Base-by-base conservation (phyloP, 2,329 filamentous ascomycete species). In the Colletotrichum salicis region DNA sequence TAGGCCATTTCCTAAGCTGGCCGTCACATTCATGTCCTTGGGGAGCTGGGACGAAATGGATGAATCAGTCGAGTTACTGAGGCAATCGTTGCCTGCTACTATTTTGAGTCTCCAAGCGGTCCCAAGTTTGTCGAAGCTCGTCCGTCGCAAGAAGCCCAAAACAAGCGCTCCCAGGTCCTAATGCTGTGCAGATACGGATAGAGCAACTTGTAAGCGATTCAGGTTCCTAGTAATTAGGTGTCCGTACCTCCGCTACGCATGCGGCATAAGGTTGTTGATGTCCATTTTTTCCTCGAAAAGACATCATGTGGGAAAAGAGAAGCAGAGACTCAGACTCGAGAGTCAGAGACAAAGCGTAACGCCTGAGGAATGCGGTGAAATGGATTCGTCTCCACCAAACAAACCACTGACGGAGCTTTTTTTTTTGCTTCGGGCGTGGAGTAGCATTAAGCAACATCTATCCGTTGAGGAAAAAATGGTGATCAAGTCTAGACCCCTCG, bases 301-400 rank as follows among this genome's bases (percentile, higher is more conserved):
- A 24, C 69, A 69, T 71, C 51, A 52, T 52, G 37, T 51, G 37
- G 57, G 57, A 58, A 61, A 37, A 57, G 24, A 35, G 22, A 35
- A 41, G 35, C 57, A 45, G 64, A 63, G 48, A 69, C 55, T 41
- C 37, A 41, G 37, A 41, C 37, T 41, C 37, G 24, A 35, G 22
- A 29, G 33, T 27, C 57, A 45, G 56, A 63, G 48, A 69, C 55
- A 60, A 69, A 41, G 70, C 70, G 70, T 72, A 72, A 69, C 70
- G 70, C 70, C 60, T 56, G 65, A 70, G 70, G 55, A 70, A 69
- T 63, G 70, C 59, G 33, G 59, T 35, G 45, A 60, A 29, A 64
- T 51, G 65, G 65, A 51, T 55, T 70, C 59, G 55, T 64, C 66
- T 24, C 65, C 59, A 57, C 70, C 65, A 69, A 72, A 70, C 60